Conservation (phyloP, 352 stramenopile genomes). For the Halophytophthora batemanensis region DNA sequence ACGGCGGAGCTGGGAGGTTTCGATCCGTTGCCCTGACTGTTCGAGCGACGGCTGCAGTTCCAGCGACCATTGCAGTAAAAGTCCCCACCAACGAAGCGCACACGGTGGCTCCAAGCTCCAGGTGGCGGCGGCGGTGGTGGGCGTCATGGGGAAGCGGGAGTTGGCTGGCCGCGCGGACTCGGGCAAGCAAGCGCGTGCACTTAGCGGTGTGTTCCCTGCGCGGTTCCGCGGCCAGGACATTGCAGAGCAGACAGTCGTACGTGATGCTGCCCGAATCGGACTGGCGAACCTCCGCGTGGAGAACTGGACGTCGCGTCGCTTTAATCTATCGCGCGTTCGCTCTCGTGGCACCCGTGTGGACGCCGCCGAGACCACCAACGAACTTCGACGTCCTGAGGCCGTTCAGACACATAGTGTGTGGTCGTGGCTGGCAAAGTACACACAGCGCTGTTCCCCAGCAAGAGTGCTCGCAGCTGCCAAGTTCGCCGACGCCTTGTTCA, state of each 20-base stretch:
- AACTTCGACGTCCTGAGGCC: conserved; percentile 3
- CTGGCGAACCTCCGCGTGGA: conserved; percentile 19
- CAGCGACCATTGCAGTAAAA: no score
- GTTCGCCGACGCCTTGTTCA: conserved; percentile 36
- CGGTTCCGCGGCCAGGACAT: conserved; percentile 14
- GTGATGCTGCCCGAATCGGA: conserved; percentile 16
- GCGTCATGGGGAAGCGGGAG: conserved; percentile 24
- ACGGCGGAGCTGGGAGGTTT: background rate
- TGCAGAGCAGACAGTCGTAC: conserved; percentile 22
- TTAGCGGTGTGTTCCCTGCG: conserved; percentile 18
- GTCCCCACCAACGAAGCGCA: no score
- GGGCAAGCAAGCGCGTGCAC: conserved; percentile 10
- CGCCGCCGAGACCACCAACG: no score
- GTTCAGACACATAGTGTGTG: conserved; percentile 12
- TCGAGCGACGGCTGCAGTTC: no score
- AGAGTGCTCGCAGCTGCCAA: conserved; percentile 21
- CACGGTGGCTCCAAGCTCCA: background rate
- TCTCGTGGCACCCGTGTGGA: conserved; percentile 18
- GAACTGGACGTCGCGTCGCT: conserved; percentile 6
- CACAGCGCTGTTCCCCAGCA: conserved; percentile 11
- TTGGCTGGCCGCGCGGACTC: conserved; percentile 21
- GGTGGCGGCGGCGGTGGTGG: conserved; percentile 2
- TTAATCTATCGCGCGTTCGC: background rate
- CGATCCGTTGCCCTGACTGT: background rate
- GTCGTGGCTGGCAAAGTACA: conserved; percentile 11